These are phyloP conservation scores for Spathaspora boniae DNA, from an alignment of 805 yeast species.

Conservation along the genomic window DNA sequence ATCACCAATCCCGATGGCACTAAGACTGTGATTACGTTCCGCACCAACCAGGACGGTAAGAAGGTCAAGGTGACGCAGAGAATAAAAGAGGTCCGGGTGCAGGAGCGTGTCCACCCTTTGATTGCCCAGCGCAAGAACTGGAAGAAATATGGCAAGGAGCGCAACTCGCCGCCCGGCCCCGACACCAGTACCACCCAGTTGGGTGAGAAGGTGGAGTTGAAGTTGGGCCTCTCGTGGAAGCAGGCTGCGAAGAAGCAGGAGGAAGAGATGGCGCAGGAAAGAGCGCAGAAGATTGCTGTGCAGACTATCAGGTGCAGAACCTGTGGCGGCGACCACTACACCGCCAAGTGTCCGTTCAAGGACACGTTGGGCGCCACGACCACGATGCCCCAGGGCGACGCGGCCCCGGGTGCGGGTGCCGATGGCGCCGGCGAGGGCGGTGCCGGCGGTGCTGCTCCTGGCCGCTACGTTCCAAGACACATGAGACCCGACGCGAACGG, in stretches of 20 bases:
- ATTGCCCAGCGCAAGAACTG: constrained; percentile 88
- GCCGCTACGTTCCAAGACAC: constrained; percentile 45
- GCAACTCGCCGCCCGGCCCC: constrained; percentile 73
- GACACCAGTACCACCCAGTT: constrained; percentile 83
- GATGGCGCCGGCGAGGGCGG: constrained; percentile 19
- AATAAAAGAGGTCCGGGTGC: constrained; percentile 70
- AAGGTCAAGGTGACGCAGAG: constrained; percentile 85
- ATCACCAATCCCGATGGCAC: constrained; percentile 84
- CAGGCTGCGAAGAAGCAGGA: constrained; percentile 72
- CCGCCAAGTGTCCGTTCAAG: constrained; percentile 93
- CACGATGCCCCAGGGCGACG: constrained; percentile 36
- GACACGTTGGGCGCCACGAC: constrained; percentile 62
- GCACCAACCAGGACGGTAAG: constrained; percentile 72
- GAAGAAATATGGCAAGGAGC: constrained; percentile 85
- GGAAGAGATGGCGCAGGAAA: constrained; percentile 46
- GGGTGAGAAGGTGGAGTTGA: constrained; percentile 78
- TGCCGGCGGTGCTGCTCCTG: constrained; percentile 10
- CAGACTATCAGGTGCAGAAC: constrained; percentile 70
- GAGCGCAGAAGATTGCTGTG: constrained; percentile 34
- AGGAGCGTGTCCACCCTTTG: constrained; percentile 76
- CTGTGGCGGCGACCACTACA: constrained; percentile 93
- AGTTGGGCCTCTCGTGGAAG: constrained; percentile 74
- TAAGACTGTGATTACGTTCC: constrained; percentile 77
- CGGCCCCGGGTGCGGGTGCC: constrained; percentile 27
- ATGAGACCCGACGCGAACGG: constrained; percentile 43